phyloP scores from a whole-genome alignment of 805 yeast species.

The Blastobotrys muscicola region DNA sequence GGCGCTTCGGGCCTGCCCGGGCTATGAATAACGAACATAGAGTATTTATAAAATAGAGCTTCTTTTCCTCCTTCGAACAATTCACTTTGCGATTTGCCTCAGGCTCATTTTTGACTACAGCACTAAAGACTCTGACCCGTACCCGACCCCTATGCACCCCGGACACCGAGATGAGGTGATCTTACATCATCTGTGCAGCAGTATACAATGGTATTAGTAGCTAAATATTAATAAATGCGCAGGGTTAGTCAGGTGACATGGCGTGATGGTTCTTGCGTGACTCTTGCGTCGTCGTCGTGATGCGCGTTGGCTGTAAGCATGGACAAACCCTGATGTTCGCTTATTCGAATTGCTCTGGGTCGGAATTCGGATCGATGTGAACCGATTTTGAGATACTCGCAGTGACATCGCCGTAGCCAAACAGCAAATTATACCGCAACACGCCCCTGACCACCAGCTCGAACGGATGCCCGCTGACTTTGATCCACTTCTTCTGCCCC shows the following conservation, averaged over 20 bases:
- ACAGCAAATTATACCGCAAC: slow-evolving; percentile 65
- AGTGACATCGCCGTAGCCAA: slow-evolving; percentile 29
- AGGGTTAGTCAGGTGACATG: neutral
- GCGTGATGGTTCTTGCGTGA: neutral
- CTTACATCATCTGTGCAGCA: no score
- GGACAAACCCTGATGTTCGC: no score
- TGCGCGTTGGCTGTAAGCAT: no score
- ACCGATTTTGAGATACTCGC: slow-evolving; percentile 17
- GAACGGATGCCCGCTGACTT: slow-evolving; percentile 68
- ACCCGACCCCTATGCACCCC: no score
- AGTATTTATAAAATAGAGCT: no score
- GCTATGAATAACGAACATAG: no score
- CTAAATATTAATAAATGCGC: neutral
- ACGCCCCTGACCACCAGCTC: slow-evolving; percentile 79
- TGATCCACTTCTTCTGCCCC: slow-evolving; percentile 52
- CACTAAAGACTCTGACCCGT: no score
- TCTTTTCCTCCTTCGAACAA: neutral
- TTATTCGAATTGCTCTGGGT: no score
- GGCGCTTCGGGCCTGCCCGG: no score
- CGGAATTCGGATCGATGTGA: slow-evolving; percentile 15
- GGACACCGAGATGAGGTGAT: no score
- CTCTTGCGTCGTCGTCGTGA: neutral
- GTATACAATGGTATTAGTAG: no score
- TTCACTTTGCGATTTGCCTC: neutral
- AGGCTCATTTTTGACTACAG: no score